A percentile compares a stretch with the other conserved stretches of the same genome.
These are phyloP conservation scores for Microbotryum violaceum DNA, from an alignment of 1,284 basidiomycete genomes.

Conservation along the genomic window DNA sequence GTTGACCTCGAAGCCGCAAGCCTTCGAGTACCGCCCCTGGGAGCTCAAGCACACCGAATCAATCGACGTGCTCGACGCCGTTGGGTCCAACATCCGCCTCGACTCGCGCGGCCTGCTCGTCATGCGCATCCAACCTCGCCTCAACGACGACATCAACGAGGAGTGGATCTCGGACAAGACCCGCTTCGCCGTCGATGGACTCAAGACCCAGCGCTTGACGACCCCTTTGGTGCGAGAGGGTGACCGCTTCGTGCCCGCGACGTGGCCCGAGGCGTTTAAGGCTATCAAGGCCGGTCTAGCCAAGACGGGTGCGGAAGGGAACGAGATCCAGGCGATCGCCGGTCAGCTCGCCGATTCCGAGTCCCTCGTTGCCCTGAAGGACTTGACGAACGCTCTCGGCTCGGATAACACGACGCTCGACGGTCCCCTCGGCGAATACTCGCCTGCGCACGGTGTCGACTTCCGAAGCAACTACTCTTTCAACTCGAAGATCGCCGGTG, in stretches of 20 bases:
- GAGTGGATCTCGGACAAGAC: conserved; percentile 99
- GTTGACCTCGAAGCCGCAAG: conserved; percentile 95
- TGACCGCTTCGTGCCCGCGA: conserved; percentile 81
- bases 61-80: conserved; percentile 93
- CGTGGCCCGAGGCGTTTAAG: conserved; percentile 86
- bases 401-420: conserved; percentile 91
- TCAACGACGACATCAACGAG: conserved; percentile 98
- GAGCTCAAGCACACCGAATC: conserved; percentile 98
- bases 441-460: conserved; percentile 73
- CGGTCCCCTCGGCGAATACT: conserved; percentile 55
- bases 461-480: conserved; percentile 95
- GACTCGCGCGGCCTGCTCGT: conserved; percentile 94
- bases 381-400: conserved; percentile 84
- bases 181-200: conserved; percentile 89
- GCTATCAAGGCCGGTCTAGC: conserved; percentile 72
- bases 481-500: conserved; percentile 86
- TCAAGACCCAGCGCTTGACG: conserved; percentile 91
- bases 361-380: conserved; percentile 86
- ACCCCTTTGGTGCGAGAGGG: conserved; percentile 84
- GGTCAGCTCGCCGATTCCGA: conserved; percentile 92
- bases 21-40: conserved; percentile 95
- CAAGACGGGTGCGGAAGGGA: conserved; percentile 73
- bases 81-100: conserved; percentile 94
- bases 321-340: conserved; percentile 93
- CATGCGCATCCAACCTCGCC: conserved; percentile 92